Evolutionary conservation across 306 rosid species (phyloP).

Genomic region (Malus sylvestris): DNA sequence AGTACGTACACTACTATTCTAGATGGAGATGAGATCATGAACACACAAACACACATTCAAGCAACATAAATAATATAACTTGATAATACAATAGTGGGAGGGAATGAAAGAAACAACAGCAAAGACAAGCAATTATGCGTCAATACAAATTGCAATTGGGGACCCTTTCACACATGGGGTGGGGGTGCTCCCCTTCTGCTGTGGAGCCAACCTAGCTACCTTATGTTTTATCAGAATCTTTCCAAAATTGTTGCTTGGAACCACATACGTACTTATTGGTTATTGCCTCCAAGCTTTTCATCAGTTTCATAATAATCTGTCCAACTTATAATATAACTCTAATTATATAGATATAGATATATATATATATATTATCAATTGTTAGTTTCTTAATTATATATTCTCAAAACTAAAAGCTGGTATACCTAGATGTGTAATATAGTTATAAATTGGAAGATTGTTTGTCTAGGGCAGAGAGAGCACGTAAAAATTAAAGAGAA

Average conservation of each 20-base stretch:
- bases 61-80: background rate
- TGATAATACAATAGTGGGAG: background rate
- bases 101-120: conserved; percentile 54
- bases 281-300: background rate
- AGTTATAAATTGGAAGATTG: background rate
- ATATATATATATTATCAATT: no score
- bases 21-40: background rate
- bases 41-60: background rate
- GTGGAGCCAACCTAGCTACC: conserved; percentile 51
- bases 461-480: background rate
- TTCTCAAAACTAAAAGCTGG: background rate
- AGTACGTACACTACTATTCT: background rate
- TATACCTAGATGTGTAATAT: background rate
- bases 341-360: no score
- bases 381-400: background rate
- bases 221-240: conserved; percentile 50
- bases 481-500: background rate
- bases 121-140: conserved; percentile 52
- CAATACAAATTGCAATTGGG: conserved; percentile 56
- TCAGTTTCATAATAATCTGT: background rate
- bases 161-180: conserved; percentile 91
- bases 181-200: conserved; percentile 40
- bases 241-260: conserved; percentile 31
- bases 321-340: background rate
- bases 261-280: conserved; percentile 13